These are phyloP conservation scores for Cicer arietinum DNA, from an alignment of 306 rosid species.

Conservation along the genomic window DNA sequence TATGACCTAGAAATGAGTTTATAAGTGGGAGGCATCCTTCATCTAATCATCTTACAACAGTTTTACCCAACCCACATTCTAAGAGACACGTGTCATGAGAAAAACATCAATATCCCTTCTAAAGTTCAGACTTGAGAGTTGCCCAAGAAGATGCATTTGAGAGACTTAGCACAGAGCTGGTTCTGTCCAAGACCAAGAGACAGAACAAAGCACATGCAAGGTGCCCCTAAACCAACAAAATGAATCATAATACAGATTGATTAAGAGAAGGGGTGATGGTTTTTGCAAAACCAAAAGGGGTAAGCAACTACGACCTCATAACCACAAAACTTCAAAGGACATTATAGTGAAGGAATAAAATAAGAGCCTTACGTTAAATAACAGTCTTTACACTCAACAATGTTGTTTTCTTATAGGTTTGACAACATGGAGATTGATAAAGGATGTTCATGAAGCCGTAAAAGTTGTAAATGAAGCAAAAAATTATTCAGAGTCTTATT, in stretches of 20 bases:
- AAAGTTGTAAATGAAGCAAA: slow-evolving; percentile 6
- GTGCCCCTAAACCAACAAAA: not conserved
- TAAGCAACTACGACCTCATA: slow-evolving; percentile 6
- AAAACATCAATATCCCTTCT: not conserved
- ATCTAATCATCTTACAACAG: too few species aligned
- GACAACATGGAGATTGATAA: slow-evolving; percentile 6
- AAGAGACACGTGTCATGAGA: not conserved
- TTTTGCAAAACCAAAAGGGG: not conserved
- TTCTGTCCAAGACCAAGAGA: not conserved
- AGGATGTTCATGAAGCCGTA: slow-evolving; percentile 1
- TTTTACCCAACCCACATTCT: too few species aligned
- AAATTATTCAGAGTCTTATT: too few species aligned
- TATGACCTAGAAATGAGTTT: too few species aligned
- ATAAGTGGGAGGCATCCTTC: too few species aligned
- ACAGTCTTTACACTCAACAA: not conserved
- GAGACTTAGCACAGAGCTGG: not conserved
- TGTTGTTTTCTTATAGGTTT: not conserved
- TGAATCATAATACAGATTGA: not conserved
- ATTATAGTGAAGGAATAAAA: not conserved
- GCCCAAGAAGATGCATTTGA: not conserved
- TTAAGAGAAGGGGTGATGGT: slow-evolving; percentile 6
- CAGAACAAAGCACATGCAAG: slow-evolving; percentile 26
- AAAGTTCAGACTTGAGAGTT: not conserved
- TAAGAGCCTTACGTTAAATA: not conserved
- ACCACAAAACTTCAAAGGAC: slow-evolving; percentile 1